Percentiles rank a stretch among this genome's conserved stretches.
Evolutionary conservation across 2,329 filamentous ascomycete genomes (phyloP).

Genomic region (Scedosporium minutisporum): DNA sequence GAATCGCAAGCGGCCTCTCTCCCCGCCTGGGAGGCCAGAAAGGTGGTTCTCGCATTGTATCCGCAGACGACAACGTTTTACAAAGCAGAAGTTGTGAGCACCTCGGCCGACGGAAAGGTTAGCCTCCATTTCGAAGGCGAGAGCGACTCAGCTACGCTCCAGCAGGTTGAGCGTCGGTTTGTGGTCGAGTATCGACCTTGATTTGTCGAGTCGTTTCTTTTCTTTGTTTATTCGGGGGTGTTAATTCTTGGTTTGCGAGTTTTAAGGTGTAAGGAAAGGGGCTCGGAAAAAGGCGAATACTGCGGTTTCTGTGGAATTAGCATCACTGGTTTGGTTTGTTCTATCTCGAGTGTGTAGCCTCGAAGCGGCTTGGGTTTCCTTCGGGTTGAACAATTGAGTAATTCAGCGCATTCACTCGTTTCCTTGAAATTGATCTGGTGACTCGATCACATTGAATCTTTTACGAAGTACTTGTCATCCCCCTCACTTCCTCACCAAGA

Average conservation of each 20-base stretch:
- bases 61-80: slow-evolving; percentile 82
- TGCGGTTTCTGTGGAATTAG: background rate
- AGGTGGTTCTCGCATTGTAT: slow-evolving; percentile 68
- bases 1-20: slow-evolving; percentile 37
- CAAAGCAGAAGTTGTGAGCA: slow-evolving; percentile 67
- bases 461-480: no score
- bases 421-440: no score
- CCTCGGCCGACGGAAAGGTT: slow-evolving; percentile 37
- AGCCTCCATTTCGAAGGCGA: slow-evolving; percentile 72
- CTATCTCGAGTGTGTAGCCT: no score
- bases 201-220: background rate
- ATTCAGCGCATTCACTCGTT: no score
- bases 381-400: no score
- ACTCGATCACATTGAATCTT: no score
- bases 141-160: slow-evolving; percentile 62
- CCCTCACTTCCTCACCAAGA: no score
- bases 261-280: background rate
- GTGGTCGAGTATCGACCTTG: slow-evolving; percentile 48
- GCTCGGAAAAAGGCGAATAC: background rate
- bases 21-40: slow-evolving; percentile 54
- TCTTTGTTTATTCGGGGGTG: background rate
- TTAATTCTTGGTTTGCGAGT: background rate
- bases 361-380: no score
- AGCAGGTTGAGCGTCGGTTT: slow-evolving; percentile 65
- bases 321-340: background rate